Evolutionary conservation across 768 basidiomycete species (phyloP), one percentile per base, ranked within the genome.

Genomic region (Collybiopsis confluens): DNA sequence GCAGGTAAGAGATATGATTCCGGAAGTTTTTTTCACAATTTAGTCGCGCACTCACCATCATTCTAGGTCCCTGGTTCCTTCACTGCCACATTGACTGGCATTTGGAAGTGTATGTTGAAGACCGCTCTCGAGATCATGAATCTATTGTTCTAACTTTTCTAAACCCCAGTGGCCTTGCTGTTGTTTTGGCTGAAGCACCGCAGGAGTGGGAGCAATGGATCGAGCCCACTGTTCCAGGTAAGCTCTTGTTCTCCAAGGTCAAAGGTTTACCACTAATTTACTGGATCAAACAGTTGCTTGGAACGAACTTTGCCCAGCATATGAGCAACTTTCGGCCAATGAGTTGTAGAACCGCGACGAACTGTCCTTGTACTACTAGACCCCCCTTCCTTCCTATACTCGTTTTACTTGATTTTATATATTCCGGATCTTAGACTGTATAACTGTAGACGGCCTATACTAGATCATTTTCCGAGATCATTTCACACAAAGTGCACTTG

Each of bases 51-150:
- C n/a, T n/a, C n/a, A n/a, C n/a, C n/a, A n/a, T n/a, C 30, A 59
- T 57, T 44, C 52, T 53, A 15, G 58, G 58, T 10, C 58, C 58
- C 21, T 59, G 58, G 58, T 55, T 57, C 37, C 40, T 59, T 20
- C 58, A 59, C 28, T 59, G 55, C 51, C 64, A 62, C 54, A 65
- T 65, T 47, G 65, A 69, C 48, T 71, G 68, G 61, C 70, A 73
- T 58, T 58, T 72, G 35, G 65, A 30, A 21, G 30, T 37, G 52
- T 53, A n/a, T 35, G 43, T 30, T 8, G 7, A n/a, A 10, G 18
- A 23, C 35, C 18, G 20, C 2, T 33, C 4, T n/a, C 20, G 6
- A 20, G 11, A 15, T 45, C 20, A 38, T 37, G 26, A 1, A 20
- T 38, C 36, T 3, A 45, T 21, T 35, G 8, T 35, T 35, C 33